Evolutionary conservation across 1,284 basidiomycete species (phyloP).

Genomic region (Apiotrichum montevideense): DNA sequence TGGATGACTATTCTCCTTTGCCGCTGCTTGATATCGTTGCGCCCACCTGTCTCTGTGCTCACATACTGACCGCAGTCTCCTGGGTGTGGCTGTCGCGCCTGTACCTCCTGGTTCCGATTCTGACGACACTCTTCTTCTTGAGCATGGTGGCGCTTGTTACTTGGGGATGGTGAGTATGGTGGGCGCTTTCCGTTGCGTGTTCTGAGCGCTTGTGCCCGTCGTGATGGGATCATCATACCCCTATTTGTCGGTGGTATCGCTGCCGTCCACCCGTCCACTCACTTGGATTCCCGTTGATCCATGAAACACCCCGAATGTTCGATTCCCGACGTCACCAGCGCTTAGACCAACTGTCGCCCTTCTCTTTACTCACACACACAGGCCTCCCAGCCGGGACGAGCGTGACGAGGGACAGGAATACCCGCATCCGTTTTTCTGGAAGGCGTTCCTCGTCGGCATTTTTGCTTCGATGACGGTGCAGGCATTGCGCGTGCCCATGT

Average conservation of each 20-base stretch:
- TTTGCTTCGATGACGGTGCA: constrained; percentile 43
- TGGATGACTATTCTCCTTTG: no score
- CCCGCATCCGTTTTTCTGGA: constrained; percentile 41
- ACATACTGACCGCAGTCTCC: constrained; percentile 24
- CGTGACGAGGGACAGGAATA: constrained; percentile 37
- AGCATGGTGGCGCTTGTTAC: constrained; percentile 36
- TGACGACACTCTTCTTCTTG: constrained; percentile 33
- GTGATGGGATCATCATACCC: no score
- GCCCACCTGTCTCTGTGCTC: no score
- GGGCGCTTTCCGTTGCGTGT: background rate
- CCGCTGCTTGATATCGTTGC: no score
- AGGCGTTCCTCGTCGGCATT: constrained; percentile 40
- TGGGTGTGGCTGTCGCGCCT: constrained; percentile 39
- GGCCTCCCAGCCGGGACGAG: constrained; percentile 42
- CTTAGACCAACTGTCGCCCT: no score
- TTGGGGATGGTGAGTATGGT: constrained; percentile 39
- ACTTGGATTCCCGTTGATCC: no score
- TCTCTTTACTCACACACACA: constrained; percentile 7
- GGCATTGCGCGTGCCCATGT: constrained; percentile 37
- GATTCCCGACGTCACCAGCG: no score
- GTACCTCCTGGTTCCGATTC: constrained; percentile 40
- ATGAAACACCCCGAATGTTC: no score
- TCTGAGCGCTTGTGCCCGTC: no score
- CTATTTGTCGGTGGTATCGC: no score
- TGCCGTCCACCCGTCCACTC: no score